Base-by-base conservation (phyloP, 129 eudicot species). In the Calendula officinalis region DNA sequence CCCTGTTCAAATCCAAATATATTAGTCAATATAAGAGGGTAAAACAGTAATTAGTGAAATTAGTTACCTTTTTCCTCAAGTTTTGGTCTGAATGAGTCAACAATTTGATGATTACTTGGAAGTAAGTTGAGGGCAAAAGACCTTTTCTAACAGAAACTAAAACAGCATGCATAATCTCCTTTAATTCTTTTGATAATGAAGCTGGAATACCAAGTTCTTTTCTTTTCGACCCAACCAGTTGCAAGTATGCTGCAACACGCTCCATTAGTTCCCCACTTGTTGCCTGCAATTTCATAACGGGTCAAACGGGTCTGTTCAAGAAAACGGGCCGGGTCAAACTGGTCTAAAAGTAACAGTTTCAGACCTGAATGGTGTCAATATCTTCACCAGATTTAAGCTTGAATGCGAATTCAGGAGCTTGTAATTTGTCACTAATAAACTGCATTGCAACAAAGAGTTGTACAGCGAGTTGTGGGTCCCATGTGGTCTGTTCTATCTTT, bases 391-490 rank as follows among this genome's bases (percentile, higher is more conserved):
- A 78, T 56, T 88, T 85, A 44, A 92, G 83, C 85, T 83, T 92
- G 78, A 85, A 85, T 42, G 80, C 68, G 51, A 88, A 57, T 68
- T 92, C 98, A 62, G 98, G 98, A 71, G 83, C 96, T 73, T 71
- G 91, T 65, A 92, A 68, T 71, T 81, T 88, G 41, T 83, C 89
- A 30, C 80, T 40, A 60, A 79, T 75, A 67, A 85, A 88, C 35
- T 77, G 85, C 77, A 85, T 71, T 30, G 95, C 82, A 50, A 85
- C 84, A 62, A 83, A 61, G 17, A 87, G 74, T 65, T 81, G 81
- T 65, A 82, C 43, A 54, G 69, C 75, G 53, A 66, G 74, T 42
- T 83, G 77, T 66, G 60, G 70, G 71, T 68, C 70, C 78, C 78
- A 76, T 7, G 68, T 17, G 38, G 68, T 75, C 32, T 3, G 68